Percentiles rank a stretch among this genome's conserved stretches.
Conservation (phyloP, 2,329 filamentous ascomycete genomes). For the Colletotrichum tropicicola region DNA sequence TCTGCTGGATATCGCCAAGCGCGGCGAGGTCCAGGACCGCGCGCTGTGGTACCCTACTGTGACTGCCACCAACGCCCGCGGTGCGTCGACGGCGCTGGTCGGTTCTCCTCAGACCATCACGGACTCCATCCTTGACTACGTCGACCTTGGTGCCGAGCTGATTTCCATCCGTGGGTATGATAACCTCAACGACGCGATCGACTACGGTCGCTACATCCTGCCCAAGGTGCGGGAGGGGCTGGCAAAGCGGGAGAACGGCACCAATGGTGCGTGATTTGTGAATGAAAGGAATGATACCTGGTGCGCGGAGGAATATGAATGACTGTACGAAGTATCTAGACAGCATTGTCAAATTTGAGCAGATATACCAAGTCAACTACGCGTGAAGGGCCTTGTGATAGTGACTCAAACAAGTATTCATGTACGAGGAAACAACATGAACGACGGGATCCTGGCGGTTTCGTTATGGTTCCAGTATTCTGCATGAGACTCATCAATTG, state of each 20-base stretch:
- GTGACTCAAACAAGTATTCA: no score
- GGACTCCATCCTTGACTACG: slow-evolving; percentile 65
- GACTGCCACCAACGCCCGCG: slow-evolving; percentile 66
- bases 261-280: background rate
- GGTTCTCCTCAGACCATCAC: slow-evolving; percentile 61
- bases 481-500: no score
- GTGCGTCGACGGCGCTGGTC: slow-evolving; percentile 67
- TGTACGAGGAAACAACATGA: no score
- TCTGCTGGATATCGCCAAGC: slow-evolving; percentile 63
- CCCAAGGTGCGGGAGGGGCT: slow-evolving; percentile 55
- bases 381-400: no score
- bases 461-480: no score
- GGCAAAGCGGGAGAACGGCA: slow-evolving; percentile 34
- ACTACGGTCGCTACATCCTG: slow-evolving; percentile 66
- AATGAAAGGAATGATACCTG: background rate
- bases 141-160: slow-evolving; percentile 63
- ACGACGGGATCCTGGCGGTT: no score
- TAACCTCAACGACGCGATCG: slow-evolving; percentile 66
- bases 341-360: background rate
- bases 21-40: slow-evolving; percentile 66
- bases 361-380: no score
- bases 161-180: slow-evolving; percentile 71
- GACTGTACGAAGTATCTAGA: background rate
- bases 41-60: slow-evolving; percentile 72
- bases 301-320: no score